Conservation (phyloP, 75 land plant species). For the Cupressus sempervirens region DNA sequence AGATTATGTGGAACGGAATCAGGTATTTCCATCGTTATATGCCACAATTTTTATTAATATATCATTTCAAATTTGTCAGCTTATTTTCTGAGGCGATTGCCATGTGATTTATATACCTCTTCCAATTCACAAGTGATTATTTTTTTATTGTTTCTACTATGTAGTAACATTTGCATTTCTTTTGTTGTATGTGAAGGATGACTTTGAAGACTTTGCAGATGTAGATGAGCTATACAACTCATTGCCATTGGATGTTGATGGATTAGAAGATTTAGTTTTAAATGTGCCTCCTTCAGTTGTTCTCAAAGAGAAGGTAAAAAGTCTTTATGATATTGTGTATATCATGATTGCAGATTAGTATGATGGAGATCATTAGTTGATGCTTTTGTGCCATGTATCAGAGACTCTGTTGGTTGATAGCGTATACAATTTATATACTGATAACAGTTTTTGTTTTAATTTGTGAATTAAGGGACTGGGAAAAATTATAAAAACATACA, state of each 20-base stretch:
- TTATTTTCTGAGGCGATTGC: not conserved
- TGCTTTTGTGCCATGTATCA: not conserved
- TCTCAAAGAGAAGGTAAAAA: slow-evolving; percentile 66
- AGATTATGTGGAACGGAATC: slow-evolving; percentile 95
- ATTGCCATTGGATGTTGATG: slow-evolving; percentile 83
- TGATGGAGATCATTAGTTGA: not conserved
- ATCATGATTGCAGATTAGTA: not conserved
- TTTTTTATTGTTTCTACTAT: not conserved
- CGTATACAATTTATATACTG: not conserved
- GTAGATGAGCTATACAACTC: slow-evolving; percentile 82
- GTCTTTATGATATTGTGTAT: slow-evolving; percentile 1
- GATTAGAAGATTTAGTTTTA: slow-evolving; percentile 78
- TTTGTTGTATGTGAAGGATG: slow-evolving; percentile 48
- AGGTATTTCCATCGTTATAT: slow-evolving; percentile 37
- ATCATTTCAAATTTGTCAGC: not conserved
- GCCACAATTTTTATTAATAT: not conserved
- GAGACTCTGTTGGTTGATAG: not conserved
- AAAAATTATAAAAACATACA: too few species aligned
- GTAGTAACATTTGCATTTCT: not conserved
- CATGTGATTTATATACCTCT: not conserved
- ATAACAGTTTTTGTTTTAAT: not conserved
- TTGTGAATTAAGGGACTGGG: too few species aligned
- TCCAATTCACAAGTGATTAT: not conserved
- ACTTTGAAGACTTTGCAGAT: slow-evolving; percentile 89
- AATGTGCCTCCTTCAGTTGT: slow-evolving; percentile 62